Conservation (phyloP, 2,329 filamentous ascomycete species). For the Aspergillus sp. region DNA sequence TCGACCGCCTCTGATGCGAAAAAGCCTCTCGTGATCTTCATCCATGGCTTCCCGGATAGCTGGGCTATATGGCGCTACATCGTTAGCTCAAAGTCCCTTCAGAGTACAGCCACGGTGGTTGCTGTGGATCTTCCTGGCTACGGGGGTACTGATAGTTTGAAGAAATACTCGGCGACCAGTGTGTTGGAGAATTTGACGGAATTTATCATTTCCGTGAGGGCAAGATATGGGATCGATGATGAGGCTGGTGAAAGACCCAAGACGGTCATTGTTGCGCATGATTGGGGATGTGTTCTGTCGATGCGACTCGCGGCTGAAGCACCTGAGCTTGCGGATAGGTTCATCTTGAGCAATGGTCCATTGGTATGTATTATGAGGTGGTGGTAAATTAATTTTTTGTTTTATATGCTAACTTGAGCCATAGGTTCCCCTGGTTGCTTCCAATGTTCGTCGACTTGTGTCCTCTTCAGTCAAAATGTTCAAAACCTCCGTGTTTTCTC, state of each 20-base stretch:
- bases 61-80: constrained; percentile 51
- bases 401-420: not conserved
- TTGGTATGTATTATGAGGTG: constrained; percentile 47
- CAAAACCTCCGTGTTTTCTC: constrained; percentile 42
- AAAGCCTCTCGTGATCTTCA: constrained; percentile 47
- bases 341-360: constrained; percentile 50
- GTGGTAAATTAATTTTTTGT: too few species aligned
- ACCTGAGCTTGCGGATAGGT: constrained; percentile 50
- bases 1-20: constrained; percentile 11
- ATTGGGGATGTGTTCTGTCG: constrained; percentile 51
- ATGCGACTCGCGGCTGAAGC: constrained; percentile 57
- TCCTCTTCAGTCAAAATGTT: constrained; percentile 47
- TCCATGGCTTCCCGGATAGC: constrained; percentile 59
- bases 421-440: constrained; percentile 37
- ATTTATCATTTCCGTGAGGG: constrained; percentile 49
- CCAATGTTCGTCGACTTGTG: constrained; percentile 39
- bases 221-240: constrained; percentile 39
- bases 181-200: constrained; percentile 51
- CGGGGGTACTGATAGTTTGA: constrained; percentile 52
- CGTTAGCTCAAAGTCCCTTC: constrained; percentile 36
- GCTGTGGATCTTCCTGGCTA: constrained; percentile 57
- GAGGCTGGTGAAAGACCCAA: constrained; percentile 34
- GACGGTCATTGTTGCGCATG: constrained; percentile 48
- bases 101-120: constrained; percentile 42
- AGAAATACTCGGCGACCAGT: constrained; percentile 45